Evolutionary conservation across 192 early-diverging fungal species (phyloP).

Genomic region (Thamnidium elegans): DNA sequence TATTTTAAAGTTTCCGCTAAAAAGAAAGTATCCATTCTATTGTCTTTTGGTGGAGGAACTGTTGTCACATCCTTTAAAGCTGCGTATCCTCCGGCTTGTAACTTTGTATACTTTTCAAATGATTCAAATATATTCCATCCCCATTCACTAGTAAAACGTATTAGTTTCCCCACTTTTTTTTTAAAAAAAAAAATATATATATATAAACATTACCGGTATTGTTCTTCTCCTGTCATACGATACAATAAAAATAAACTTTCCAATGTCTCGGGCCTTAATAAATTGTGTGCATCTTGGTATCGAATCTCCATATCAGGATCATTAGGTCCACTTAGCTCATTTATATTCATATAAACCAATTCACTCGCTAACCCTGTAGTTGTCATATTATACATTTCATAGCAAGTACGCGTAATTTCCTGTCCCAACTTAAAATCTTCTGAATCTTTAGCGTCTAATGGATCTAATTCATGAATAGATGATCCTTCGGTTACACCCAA

Average conservation of each 20-base stretch:
- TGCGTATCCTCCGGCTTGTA: constrained; percentile 58
- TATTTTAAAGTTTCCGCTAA: constrained; percentile 94
- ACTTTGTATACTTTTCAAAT: constrained; percentile 77
- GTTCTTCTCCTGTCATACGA: constrained; percentile 78
- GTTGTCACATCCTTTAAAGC: constrained; percentile 58
- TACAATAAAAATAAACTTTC: constrained; percentile 88
- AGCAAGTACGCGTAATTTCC: constrained; percentile 74
- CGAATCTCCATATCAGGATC: constrained; percentile 66
- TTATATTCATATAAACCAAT: constrained; percentile 72
- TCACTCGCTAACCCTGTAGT: constrained; percentile 81
- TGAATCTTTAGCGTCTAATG: constrained; percentile 45
- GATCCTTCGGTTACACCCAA: constrained; percentile 68
- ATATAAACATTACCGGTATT: constrained; percentile 61
- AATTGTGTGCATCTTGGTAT: constrained; percentile 64
- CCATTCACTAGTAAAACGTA: constrained; percentile 53
- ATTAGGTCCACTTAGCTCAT: constrained; percentile 21
- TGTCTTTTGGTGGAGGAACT: constrained; percentile 40
- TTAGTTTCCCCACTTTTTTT: background rate
- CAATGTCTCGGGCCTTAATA: constrained; percentile 86
- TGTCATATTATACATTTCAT: constrained; percentile 77
- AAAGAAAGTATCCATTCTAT: constrained; percentile 86
- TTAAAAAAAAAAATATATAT: background rate
- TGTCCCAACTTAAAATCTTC: constrained; percentile 74
- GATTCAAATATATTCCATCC: constrained; percentile 85
- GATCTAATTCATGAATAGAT: constrained; percentile 30